Conservation (phyloP, 2,329 filamentous ascomycete genomes). For the Aspergillus texensis region DNA sequence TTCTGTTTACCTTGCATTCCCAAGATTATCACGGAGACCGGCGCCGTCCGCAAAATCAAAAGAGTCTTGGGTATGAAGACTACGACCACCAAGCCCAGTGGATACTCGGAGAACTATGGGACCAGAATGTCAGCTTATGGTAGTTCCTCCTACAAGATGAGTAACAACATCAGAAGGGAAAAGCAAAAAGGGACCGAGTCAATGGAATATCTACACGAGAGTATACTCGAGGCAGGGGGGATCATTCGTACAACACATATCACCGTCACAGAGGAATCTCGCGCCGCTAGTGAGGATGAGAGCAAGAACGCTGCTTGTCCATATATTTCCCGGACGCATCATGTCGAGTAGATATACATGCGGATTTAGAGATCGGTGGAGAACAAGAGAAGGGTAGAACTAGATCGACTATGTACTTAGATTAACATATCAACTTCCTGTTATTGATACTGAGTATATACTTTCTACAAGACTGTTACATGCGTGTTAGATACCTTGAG, state of each 20-base stretch:
- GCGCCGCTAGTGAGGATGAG: not conserved
- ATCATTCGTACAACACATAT: conserved; percentile 7
- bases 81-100: not conserved
- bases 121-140: too few relatives aligned
- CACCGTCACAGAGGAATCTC: conserved; percentile 4
- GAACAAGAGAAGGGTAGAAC: too few relatives aligned
- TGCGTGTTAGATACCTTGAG: too few relatives aligned
- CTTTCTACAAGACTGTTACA: fast-evolving
- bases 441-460: too few relatives aligned
- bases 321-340: not conserved
- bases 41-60: conserved; percentile 10
- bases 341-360: too few relatives aligned
- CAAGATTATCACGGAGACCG: conserved; percentile 34
- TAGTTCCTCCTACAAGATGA: not conserved
- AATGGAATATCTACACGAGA: conserved; percentile 6
- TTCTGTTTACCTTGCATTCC: conserved; percentile 42
- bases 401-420: too few relatives aligned
- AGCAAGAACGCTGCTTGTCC: not conserved
- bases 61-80: not conserved
- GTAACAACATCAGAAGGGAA: not conserved
- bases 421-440: too few relatives aligned
- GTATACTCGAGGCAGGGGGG: not conserved
- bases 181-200: not conserved
- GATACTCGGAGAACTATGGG: not conserved
- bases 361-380: too few relatives aligned